These are phyloP conservation scores for Oryza brachyantha DNA, from an alignment of 176 grass and related monocot genomes.

Conservation along the genomic window DNA sequence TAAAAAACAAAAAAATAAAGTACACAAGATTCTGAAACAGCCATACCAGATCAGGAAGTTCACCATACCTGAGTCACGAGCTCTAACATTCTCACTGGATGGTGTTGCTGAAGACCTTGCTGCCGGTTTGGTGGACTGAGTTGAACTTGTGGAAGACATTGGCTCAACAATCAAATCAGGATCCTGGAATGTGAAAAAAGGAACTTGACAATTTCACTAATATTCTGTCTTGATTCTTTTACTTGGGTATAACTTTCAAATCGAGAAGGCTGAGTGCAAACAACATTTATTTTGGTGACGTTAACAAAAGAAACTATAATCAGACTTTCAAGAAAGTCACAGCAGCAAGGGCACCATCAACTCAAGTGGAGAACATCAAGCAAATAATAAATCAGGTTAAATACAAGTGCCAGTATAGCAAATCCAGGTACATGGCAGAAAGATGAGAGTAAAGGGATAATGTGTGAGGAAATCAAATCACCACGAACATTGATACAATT, in stretches of 20 bases:
- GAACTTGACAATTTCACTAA: neutral
- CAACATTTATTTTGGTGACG: neutral
- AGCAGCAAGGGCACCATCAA: neutral
- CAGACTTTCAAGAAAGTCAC: neutral
- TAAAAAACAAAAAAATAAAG: neutral
- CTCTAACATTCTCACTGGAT: conserved; percentile 46
- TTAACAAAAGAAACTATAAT: neutral
- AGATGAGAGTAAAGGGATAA: neutral
- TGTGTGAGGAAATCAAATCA: neutral
- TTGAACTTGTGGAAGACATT: conserved; percentile 64
- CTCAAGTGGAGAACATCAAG: neutral
- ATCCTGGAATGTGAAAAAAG: conserved; percentile 52
- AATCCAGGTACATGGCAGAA: neutral
- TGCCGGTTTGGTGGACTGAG: conserved; percentile 48
- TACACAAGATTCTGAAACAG: neutral
- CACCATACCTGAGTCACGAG: conserved; percentile 56
- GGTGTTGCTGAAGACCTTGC: conserved; percentile 56
- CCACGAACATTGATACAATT: neutral
- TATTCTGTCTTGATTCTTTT: neutral
- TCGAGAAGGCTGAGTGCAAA: conserved; percentile 10
- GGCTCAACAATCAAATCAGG: conserved; percentile 68
- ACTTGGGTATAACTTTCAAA: neutral
- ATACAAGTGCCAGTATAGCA: conserved; percentile 8
- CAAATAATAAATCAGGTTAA: neutral
- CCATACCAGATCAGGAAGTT: neutral